These are phyloP conservation scores for Tetrapyrgos nigripes DNA, from an alignment of 1,284 basidiomycete genomes.

Conservation along the genomic window DNA sequence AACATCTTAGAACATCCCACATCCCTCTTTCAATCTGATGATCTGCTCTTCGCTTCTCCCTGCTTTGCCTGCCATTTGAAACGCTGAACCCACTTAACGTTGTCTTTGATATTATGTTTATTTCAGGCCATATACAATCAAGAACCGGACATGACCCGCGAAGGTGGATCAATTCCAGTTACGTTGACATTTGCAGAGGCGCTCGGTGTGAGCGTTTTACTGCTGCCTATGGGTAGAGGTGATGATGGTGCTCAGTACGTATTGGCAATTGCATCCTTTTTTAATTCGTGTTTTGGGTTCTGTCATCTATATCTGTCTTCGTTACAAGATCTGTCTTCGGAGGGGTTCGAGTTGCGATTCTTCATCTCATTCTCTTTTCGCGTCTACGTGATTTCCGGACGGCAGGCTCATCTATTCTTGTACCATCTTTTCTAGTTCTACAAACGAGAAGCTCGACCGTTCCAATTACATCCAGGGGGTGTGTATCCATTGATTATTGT, in stretches of 20 bases:
- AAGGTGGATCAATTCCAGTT: slow-evolving; percentile 97
- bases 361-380: neutral
- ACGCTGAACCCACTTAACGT: too few species aligned
- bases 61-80: too few species aligned
- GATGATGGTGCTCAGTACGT: slow-evolving; percentile 93
- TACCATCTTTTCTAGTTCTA: slow-evolving; percentile 60
- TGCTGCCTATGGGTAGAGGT: slow-evolving; percentile 92
- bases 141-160: slow-evolving; percentile 89
- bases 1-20: neutral
- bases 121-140: slow-evolving; percentile 78
- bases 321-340: too few species aligned
- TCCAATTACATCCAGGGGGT: slow-evolving; percentile 94
- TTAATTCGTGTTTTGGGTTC: neutral
- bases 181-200: slow-evolving; percentile 95
- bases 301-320: too few species aligned
- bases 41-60: neutral
- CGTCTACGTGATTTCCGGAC: neutral
- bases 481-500: slow-evolving; percentile 18
- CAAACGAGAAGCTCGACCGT: slow-evolving; percentile 95
- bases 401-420: neutral
- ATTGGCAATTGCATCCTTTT: neutral
- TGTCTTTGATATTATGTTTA: too few species aligned
- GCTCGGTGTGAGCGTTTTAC: slow-evolving; percentile 80
- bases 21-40: neutral
- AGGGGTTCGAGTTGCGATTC: too few species aligned